A percentile compares a stretch with the other conserved stretches of the same genome.
Evolutionary conservation across 2,329 filamentous ascomycete genomes (phyloP).

Genomic region (Pyricularia pennisetigena): DNA sequence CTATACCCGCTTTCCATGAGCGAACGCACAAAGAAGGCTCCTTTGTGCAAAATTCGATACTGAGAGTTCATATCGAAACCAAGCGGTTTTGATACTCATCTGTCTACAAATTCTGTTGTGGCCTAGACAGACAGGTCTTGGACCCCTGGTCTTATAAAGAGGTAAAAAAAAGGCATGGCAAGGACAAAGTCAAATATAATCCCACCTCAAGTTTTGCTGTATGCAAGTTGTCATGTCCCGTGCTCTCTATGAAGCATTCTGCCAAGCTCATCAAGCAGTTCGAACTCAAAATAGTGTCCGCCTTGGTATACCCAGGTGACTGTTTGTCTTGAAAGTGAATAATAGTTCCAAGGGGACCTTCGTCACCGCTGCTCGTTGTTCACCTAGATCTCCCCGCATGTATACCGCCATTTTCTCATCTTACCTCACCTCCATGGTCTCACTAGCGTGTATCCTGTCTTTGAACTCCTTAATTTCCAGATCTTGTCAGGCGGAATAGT

Average conservation of each 20-base stretch:
- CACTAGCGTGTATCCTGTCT: background rate
- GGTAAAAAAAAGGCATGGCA: background rate
- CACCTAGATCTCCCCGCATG: background rate
- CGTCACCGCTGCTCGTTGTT: background rate
- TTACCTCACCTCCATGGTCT: background rate
- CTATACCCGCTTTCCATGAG: no score
- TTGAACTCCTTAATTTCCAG: background rate
- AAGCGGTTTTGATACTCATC: background rate
- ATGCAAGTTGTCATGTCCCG: background rate
- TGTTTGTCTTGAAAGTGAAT: background rate
- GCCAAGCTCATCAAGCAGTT: background rate
- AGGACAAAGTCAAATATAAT: background rate
- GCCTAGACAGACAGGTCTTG: background rate
- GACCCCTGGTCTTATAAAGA: background rate
- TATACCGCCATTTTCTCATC: background rate
- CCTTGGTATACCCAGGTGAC: background rate
- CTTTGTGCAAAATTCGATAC: background rate
- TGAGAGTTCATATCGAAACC: background rate
- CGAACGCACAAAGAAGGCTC: background rate
- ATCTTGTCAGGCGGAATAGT: background rate
- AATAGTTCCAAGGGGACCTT: background rate
- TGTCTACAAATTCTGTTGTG: background rate
- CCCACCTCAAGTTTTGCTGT: background rate
- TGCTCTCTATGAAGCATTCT: background rate
- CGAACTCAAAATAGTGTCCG: background rate